Percentiles rank a stretch among this genome's conserved stretches.
These are phyloP conservation scores for Seminavis robusta DNA, from an alignment of 108 stramenopile genomes.

Conservation along the genomic window DNA sequence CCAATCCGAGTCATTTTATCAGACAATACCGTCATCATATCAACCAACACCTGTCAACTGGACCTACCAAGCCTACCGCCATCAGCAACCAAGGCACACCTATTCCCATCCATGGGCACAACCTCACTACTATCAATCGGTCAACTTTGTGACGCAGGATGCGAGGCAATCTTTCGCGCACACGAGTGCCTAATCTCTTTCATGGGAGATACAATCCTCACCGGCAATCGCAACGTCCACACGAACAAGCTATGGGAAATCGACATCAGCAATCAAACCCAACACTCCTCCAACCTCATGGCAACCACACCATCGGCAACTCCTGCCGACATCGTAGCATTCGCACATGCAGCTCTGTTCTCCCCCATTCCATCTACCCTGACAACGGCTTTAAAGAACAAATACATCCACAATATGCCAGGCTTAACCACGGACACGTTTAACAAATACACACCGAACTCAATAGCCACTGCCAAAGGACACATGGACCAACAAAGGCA, in stretches of 20 bases:
- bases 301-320: background rate
- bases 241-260: conserved; percentile 15
- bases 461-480: conserved; percentile 18
- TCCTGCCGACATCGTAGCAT: conserved; percentile 17
- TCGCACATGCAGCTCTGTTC: conserved; percentile 23
- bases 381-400: background rate
- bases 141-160: conserved; percentile 24
- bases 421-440: conserved; percentile 11
- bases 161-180: background rate
- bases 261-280: background rate
- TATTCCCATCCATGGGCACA: conserved; percentile 2
- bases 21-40: no score
- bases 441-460: conserved; percentile 3
- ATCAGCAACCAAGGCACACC: conserved; percentile 1
- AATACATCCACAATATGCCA: conserved; percentile 9
- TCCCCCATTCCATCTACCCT: conserved; percentile 15
- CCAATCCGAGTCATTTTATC: no score
- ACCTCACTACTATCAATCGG: conserved; percentile 18
- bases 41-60: no score
- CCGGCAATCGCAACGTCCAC: conserved; percentile 1
- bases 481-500: conserved; percentile 20
- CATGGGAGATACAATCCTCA: background rate
- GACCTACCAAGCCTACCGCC: conserved; percentile 2
- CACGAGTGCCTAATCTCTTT: background rate
- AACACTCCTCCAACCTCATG: no score